Base-by-base conservation (phyloP, 1,284 basidiomycete genomes). In the Pascua guehoae region DNA sequence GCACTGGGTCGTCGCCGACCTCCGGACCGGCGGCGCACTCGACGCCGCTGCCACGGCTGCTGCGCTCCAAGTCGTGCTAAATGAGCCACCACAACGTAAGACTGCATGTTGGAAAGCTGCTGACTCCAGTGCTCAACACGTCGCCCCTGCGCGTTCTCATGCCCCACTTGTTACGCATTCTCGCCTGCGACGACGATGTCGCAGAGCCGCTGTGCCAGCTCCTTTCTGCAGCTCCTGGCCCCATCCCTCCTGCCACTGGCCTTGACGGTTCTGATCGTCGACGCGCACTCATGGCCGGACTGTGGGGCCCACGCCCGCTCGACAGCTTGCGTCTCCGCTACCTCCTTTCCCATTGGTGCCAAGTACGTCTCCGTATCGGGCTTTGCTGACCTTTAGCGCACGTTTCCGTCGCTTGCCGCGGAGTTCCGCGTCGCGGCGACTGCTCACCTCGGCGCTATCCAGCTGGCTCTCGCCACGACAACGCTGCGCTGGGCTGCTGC, bases 1-100 rank as follows among this genome's bases (percentile, higher is more conserved):
- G n/a, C 61, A 57, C 17, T 64, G 74, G 44, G 46, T 64, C 15
- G 10, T 71, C 5, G 65, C 64, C 14, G 66, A 74, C 41, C 50
- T 73, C 11, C 63, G 63, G 17, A 54, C 47, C 47, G 50, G n/a
- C 7, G 47, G 54, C 18, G 1, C 24, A 45, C n/a, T 16, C 36
- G 18, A 11, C 8, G 17, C n/a, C 36, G 9, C 41, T 54, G 11
- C 15, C 41, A 18, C 40, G 36, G 1, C 41, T 51, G 5, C 40
- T 53, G 2, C 49, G 44, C 9, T 15, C 36, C 15, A 41, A 36
- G 4, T 17, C 49, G 14, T 41, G 54, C 15, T 9, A 14, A 24
- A 54, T 49, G 57, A 51, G 48, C 2, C 32, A 24, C 2, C 32
- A 37, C 16, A 15, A 36, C 15, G 44, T n/a, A 4, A 18, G 47